Evolutionary conservation across 805 yeast genomes (phyloP), one percentile per base, ranked within the genome.

Genomic region (Hanseniaspora occidentalis): DNA sequence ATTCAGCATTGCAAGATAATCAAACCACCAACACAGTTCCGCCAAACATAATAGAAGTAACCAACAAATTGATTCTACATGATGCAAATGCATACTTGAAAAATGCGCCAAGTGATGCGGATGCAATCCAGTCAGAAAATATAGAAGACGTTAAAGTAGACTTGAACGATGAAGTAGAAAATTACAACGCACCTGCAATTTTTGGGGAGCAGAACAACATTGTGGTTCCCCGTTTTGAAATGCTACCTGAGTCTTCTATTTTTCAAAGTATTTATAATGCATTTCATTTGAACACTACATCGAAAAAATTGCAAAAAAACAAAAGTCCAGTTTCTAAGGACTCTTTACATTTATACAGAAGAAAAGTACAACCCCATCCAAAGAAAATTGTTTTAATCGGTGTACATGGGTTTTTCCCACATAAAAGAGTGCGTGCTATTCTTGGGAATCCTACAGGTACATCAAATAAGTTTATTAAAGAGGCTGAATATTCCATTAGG

Each of bases 361-460:
- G 45, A 2, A 24, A 23, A 23, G 21, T 35, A 39, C 34, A 49
- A n/a, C 36, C 25, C 6, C 41, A 44, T 9, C 65, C 74, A 27
- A 71, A 73, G 43, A 75, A 77, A 46, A 83, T 83, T 0, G 69
- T 89, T 23, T 80, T 92, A 26, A 75, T 89, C 43, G 98, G 98
- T 0, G 88, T 89, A 1, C 98, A 89, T 62, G 98, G 98, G 1
- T 89, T 88, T 53, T 89, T 92, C 64, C 98, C 98, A 0, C 82
- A 85, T 1, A 75, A 72, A 46, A 77, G 85, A 69, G 66, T 92
- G 8, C 64, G 98, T 39, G 86, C 95, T 1, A 53, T 89, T 13
- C 77, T 89, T 39, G 98, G 98, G 2, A 86, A 88, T 46, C 98
- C 98, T 3, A 92, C 94, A 17, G 98, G 98, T 0, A 89, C 98